phyloP scores from a whole-genome alignment of 2,329 filamentous ascomycete species.

The Apiospora rasikravindrae region DNA sequence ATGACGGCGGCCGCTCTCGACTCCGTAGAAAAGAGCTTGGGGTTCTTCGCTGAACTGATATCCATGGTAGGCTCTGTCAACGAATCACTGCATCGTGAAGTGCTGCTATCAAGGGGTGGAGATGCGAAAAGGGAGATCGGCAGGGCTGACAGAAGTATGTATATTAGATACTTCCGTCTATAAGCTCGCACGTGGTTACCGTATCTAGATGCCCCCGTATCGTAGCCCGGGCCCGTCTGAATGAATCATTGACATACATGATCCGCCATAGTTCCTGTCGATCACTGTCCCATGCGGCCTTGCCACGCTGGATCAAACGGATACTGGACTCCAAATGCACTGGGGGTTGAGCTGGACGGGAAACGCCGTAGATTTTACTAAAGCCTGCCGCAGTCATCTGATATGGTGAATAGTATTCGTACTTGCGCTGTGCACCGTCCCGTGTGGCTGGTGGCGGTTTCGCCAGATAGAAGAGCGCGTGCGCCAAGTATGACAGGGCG shows the following conservation, averaged over 20 bases:
- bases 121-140: neutral
- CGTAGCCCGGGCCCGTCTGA: neutral
- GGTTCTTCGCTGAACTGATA: neutral
- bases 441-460: slow-evolving; percentile 8
- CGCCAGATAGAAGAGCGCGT: neutral
- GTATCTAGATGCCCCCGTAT: neutral
- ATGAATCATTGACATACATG: slow-evolving; percentile 9
- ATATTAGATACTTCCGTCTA: neutral
- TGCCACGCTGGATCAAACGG: neutral
- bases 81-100: slow-evolving; percentile 9
- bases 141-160: slow-evolving; percentile 1
- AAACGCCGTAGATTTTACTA: neutral
- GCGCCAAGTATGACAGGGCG: neutral
- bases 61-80: slow-evolving; percentile 6
- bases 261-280: slow-evolving; percentile 8
- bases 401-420: slow-evolving; percentile 13
- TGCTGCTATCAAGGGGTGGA: neutral
- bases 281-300: neutral
- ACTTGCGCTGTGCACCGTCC: neutral
- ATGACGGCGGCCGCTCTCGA: slow-evolving; percentile 4
- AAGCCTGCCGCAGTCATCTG: neutral
- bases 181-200: neutral
- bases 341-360: neutral
- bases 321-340: neutral
- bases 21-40: slow-evolving; percentile 2